Evolutionary conservation across 306 rosid genomes (phyloP).

Genomic region (Cicer cuneatum): DNA sequence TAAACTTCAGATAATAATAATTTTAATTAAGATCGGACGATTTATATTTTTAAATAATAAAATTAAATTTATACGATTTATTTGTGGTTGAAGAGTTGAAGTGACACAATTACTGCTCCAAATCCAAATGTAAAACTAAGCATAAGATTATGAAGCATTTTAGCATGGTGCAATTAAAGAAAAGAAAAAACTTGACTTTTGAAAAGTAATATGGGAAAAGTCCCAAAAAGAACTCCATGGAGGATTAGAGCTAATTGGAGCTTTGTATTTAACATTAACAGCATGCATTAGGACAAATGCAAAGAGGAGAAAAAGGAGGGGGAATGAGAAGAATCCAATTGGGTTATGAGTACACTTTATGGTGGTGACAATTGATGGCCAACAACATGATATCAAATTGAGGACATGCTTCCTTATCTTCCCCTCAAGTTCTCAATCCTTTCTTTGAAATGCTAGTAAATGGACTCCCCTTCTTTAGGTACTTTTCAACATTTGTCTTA

Average conservation of each 20-base stretch:
- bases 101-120: too few species aligned
- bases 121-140: not conserved
- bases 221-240: slow-evolving; percentile 14
- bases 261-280: slow-evolving; percentile 45
- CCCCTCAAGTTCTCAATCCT: slow-evolving; percentile 57
- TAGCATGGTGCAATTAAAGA: not conserved
- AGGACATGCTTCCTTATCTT: slow-evolving; percentile 74
- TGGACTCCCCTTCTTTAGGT: slow-evolving; percentile 32
- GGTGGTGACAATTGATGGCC: slow-evolving; percentile 81
- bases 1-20: too few species aligned
- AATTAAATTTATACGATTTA: too few species aligned
- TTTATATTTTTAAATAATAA: too few species aligned
- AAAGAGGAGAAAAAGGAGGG: not conserved
- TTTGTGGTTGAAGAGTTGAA: too few species aligned
- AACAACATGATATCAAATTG: slow-evolving; percentile 76
- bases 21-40: too few species aligned
- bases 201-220: slow-evolving; percentile 4
- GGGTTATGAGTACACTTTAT: slow-evolving; percentile 68
- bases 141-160: slow-evolving; percentile 45
- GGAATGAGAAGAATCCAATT: slow-evolving; percentile 26
- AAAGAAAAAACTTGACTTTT: not conserved
- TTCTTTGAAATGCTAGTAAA: slow-evolving; percentile 43
- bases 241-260: slow-evolving; percentile 36
- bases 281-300: not conserved
- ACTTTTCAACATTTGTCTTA: slow-evolving; percentile 52